Percentiles rank a stretch among this genome's conserved stretches.
Evolutionary conservation across 306 rosid genomes (phyloP).

Genomic region (Glycine soja): DNA sequence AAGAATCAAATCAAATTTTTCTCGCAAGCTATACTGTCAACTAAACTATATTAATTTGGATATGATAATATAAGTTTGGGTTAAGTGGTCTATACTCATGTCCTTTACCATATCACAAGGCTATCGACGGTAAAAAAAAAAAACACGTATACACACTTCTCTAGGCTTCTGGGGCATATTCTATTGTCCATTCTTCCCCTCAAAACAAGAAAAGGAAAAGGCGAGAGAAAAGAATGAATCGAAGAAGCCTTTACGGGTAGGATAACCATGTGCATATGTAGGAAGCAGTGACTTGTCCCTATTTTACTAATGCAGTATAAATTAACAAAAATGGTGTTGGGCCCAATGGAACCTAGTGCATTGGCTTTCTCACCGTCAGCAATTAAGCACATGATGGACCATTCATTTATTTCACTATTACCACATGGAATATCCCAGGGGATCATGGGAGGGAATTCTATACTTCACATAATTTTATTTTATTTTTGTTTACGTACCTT

Average conservation of each 20-base stretch:
- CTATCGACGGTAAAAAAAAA: neutral
- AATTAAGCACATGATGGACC: conserved; percentile 43
- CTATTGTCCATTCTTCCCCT: neutral
- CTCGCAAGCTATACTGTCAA: no score
- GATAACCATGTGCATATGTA: conserved; percentile 56
- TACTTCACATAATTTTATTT: no score
- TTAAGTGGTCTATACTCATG: no score
- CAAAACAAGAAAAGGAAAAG: neutral
- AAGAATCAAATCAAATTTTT: no score
- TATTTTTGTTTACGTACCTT: neutral
- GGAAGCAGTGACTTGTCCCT: conserved; percentile 55
- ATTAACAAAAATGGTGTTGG: conserved; percentile 46
- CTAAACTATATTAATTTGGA: no score
- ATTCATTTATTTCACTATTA: conserved; percentile 14
- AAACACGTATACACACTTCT: neutral
- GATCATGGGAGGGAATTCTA: no score
- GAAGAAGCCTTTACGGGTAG: conserved; percentile 10
- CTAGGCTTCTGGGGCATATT: neutral
- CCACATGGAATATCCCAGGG: neutral
- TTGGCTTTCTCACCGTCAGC: conserved; percentile 43
- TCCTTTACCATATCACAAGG: no score
- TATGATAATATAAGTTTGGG: neutral
- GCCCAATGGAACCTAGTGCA: conserved; percentile 51
- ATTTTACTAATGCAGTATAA: conserved; percentile 29
- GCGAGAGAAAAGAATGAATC: neutral